phyloP scores from a whole-genome alignment of 78 protist genomes.

The Tieghemostelium lacteum region DNA sequence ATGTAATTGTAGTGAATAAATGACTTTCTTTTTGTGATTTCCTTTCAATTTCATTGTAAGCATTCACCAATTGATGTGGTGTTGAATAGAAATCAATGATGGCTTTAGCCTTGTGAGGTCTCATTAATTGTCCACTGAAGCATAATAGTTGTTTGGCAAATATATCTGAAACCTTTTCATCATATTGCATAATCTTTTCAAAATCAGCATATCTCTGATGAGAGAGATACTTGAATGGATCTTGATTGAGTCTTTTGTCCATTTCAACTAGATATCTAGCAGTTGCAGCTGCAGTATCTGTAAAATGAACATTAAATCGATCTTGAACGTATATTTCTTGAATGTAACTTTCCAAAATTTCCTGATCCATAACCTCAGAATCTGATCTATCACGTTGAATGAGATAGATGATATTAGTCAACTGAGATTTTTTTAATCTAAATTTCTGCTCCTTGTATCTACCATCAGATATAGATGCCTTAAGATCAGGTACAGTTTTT shows the following conservation, averaged over 20 bases:
- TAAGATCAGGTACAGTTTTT: constrained; percentile 17
- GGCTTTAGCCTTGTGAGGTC: background rate
- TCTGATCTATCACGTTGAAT: constrained; percentile 2
- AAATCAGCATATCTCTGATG: background rate
- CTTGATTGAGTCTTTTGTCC: background rate
- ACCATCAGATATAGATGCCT: constrained; percentile 25
- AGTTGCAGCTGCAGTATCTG: background rate
- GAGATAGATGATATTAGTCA: constrained; percentile 27
- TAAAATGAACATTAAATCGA: background rate
- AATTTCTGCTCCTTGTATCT: constrained; percentile 60
- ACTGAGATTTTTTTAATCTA: constrained; percentile 7
- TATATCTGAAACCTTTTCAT: background rate
- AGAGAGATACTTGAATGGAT: background rate
- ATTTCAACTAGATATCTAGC: background rate
- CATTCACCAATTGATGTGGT: background rate
- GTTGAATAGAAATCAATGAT: background rate
- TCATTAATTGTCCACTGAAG: background rate
- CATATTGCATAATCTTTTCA: background rate
- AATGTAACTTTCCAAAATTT: background rate
- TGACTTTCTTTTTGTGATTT: too few relatives aligned
- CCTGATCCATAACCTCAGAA: background rate
- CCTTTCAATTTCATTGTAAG: too few relatives aligned
- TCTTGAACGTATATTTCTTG: background rate
- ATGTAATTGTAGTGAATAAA: too few relatives aligned
- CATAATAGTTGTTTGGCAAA: constrained; percentile 1